Percentiles rank a stretch among this genome's conserved stretches.
These are phyloP conservation scores for Magnaporthiopsis incrustans DNA, from an alignment of 2,329 filamentous ascomycete species.

Conservation along the genomic window DNA sequence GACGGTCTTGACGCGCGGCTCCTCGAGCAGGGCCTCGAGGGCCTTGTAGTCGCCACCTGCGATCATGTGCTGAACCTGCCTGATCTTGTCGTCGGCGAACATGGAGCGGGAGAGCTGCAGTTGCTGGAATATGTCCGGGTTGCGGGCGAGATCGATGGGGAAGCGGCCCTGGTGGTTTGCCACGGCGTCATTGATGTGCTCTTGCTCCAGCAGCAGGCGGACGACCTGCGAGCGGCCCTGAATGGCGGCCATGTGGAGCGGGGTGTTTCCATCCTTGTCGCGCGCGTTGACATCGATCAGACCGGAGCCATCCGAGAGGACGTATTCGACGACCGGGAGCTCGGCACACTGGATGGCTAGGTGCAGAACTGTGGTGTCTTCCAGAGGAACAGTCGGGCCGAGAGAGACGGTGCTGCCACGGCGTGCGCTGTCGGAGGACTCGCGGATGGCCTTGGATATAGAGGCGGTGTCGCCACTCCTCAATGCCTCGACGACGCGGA, in stretches of 20 bases:
- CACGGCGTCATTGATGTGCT: constrained; percentile 79
- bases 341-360: constrained; percentile 95
- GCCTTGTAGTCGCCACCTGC: constrained; percentile 64
- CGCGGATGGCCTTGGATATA: constrained; percentile 78
- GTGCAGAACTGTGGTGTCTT: constrained; percentile 86
- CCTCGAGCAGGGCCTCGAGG: constrained; percentile 73
- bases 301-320: constrained; percentile 66
- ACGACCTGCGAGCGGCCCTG: constrained; percentile 78
- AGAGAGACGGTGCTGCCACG: constrained; percentile 51
- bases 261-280: constrained; percentile 90
- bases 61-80: constrained; percentile 75
- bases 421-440: constrained; percentile 45
- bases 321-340: constrained; percentile 83
- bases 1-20: constrained; percentile 75
- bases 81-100: constrained; percentile 80
- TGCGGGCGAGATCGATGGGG: constrained; percentile 81
- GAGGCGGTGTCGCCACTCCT: constrained; percentile 83
- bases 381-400: constrained; percentile 41
- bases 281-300: constrained; percentile 77
- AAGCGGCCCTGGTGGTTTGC: constrained; percentile 78
- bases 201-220: constrained; percentile 72
- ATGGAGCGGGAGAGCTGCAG: constrained; percentile 84
- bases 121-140: constrained; percentile 90
- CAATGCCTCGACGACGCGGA: constrained; percentile 87
- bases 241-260: constrained; percentile 77